A percentile compares a stretch with the other conserved stretches of the same genome.
phyloP scores from a whole-genome alignment of 2,329 filamentous ascomycete species.

The Bipolaris cookei region DNA sequence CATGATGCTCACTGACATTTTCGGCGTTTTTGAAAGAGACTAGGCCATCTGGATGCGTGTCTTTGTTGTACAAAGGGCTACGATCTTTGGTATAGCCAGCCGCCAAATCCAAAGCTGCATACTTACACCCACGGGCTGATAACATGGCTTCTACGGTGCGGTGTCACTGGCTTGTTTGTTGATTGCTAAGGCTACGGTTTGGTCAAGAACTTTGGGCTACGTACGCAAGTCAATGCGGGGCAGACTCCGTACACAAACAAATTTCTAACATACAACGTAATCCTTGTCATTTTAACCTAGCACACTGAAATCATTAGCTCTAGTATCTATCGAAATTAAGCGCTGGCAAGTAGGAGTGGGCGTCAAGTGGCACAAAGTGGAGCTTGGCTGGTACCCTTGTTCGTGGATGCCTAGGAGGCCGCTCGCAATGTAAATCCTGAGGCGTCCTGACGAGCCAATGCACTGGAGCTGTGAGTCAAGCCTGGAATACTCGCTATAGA shows the following conservation, averaged over 20 bases:
- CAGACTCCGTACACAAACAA: not conserved
- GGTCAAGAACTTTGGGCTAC: not conserved
- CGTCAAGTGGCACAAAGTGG: not conserved
- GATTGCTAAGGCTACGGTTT: not conserved
- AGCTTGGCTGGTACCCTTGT: not conserved
- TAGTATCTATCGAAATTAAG: not conserved
- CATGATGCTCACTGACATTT: not conserved
- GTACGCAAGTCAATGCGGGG: constrained; percentile 8
- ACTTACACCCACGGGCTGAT: constrained; percentile 9
- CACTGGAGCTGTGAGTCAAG: not conserved
- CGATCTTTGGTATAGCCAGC: constrained; percentile 14
- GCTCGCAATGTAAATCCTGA: not conserved
- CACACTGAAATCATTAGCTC: not conserved
- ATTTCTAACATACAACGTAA: not conserved
- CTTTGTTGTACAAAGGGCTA: constrained; percentile 3
- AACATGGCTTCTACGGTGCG: not conserved
- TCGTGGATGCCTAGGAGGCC: constrained; percentile 14
- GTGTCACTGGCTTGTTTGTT: not conserved
- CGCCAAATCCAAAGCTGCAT: constrained; percentile 10
- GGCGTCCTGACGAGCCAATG: constrained; percentile 1
- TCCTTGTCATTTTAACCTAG: not conserved
- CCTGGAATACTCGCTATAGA: constrained; percentile 4
- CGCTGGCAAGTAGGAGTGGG: not conserved
- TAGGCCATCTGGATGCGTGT: constrained; percentile 3
- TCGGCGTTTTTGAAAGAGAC: constrained; percentile 10